phyloP scores from a whole-genome alignment of 495 filamentous ascomycete species.

The Neurospora terricola region DNA sequence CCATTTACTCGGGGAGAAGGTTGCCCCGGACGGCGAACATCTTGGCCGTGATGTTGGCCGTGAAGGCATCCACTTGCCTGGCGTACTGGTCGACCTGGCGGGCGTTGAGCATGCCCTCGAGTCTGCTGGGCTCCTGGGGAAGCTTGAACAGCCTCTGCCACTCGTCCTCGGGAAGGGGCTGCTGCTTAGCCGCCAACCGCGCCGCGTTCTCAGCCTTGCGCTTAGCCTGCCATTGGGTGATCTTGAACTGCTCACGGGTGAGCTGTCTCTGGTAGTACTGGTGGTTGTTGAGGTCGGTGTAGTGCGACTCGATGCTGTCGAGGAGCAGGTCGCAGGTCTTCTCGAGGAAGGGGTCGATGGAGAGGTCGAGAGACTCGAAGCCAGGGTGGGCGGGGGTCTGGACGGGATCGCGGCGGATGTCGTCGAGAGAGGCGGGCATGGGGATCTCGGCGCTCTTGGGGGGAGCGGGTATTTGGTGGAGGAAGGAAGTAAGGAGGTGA shows the following conservation, averaged over 20 bases:
- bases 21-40: slow-evolving; percentile 94
- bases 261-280: slow-evolving; percentile 96
- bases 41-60: slow-evolving; percentile 80
- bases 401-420: slow-evolving; percentile 48
- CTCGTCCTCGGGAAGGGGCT: slow-evolving; percentile 86
- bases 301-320: slow-evolving; percentile 92
- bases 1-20: slow-evolving; percentile 39
- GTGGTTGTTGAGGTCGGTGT: slow-evolving; percentile 97
- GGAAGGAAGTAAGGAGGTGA: slow-evolving; percentile 87
- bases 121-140: slow-evolving; percentile 79
- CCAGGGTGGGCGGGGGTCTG: slow-evolving; percentile 70
- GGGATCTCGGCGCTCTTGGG: slow-evolving; percentile 50
- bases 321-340: slow-evolving; percentile 94
- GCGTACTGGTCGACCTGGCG: slow-evolving; percentile 97
- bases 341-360: slow-evolving; percentile 96
- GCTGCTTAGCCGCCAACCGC: slow-evolving; percentile 76
- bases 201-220: slow-evolving; percentile 87
- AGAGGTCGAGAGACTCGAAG: slow-evolving; percentile 78
- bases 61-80: slow-evolving; percentile 94
- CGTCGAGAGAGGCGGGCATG: slow-evolving; percentile 65
- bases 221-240: slow-evolving; percentile 90
- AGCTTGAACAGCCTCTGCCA: slow-evolving; percentile 98
- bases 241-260: slow-evolving; percentile 93
- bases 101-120: slow-evolving; percentile 87
- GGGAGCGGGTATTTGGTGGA: slow-evolving; percentile 67